Evolutionary conservation across 805 yeast species (phyloP), one percentile per base, ranked within the genome.

Genomic region (Schizosaccharomyces lindneri): DNA sequence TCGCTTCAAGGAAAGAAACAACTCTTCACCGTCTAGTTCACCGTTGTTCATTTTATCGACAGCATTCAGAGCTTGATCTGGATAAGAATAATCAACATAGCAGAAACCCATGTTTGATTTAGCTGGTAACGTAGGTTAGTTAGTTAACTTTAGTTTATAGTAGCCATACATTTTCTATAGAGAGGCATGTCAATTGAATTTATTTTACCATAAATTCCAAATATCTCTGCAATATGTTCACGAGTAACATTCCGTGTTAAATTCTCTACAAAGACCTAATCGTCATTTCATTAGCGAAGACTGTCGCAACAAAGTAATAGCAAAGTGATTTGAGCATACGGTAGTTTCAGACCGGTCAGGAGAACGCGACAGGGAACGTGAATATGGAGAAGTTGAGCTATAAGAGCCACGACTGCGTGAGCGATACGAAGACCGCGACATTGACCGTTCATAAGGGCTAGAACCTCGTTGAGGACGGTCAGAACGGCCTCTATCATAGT

Each of bases 181-280:
- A 62, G 46, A 9, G 65, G 63, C 15, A 65, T n/a, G 27, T 31
- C 24, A 19, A 65, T 32, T 15, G 61, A 31, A 4, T 60, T 29
- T 32, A 64, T 57, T 3, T 13, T 57, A 7, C 66, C 66, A 43
- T 65, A 65, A 4, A 51, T 59, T 13, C 63, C 61, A 61, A 65
- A 65, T 17, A 65, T 65, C 36, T 65, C 66, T 2, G 61, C 61
- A 4, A 65, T 43, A 60, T 65, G 66, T 29, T 46, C 63, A 21
- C 62, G 65, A 24, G 43, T 61, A 17, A 65, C 64, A 48, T 57
- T 60, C 32, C 46, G 61, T 7, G 66, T 61, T 59, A 65, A 32
- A 7, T 61, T 59, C 36, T 65, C 64, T 7, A 64, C 61, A 24
- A 61, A 31, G 36, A 63, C 59, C 66, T 64, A 48, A 19, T 46